Conservation (phyloP, 441 rosid species). For the Arabidopsis hybrid region DNA sequence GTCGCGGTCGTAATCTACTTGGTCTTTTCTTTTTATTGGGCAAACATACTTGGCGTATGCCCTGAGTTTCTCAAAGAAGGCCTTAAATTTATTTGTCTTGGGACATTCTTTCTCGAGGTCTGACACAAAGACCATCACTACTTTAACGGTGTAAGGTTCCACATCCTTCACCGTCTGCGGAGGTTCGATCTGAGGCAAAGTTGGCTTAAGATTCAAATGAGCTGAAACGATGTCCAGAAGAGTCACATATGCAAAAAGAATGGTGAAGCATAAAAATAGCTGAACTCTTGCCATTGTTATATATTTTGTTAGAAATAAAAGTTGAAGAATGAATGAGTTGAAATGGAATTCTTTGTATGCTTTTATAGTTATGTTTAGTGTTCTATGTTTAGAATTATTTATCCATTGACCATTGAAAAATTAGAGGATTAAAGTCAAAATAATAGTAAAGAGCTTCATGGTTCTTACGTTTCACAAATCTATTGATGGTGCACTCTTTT, state of each 20-base stretch:
- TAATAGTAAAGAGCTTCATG: constrained; percentile 26
- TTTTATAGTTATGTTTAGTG: constrained; percentile 34
- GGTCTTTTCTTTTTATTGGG: constrained; percentile 3
- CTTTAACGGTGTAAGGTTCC: constrained; percentile 36
- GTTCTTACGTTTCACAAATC: constrained; percentile 27
- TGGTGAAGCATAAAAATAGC: constrained; percentile 30
- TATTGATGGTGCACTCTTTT: background rate
- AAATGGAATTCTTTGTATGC: background rate
- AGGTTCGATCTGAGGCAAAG: constrained; percentile 21
- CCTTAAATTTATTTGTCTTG: constrained; percentile 31
- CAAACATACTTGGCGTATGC: constrained; percentile 40
- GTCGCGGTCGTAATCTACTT: constrained; percentile 19
- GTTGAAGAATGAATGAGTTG: constrained; percentile 21
- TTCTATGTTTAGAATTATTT: constrained; percentile 38
- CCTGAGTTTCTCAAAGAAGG: constrained; percentile 30
- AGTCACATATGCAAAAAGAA: constrained; percentile 13
- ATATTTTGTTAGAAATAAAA: background rate
- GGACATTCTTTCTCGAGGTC: constrained; percentile 45
- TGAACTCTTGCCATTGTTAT: constrained; percentile 38
- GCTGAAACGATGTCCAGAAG: constrained; percentile 36
- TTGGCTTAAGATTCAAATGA: constrained; percentile 8
- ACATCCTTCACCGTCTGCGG: constrained; percentile 39
- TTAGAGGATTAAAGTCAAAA: constrained; percentile 28
- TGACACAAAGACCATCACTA: constrained; percentile 36
- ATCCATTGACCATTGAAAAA: constrained; percentile 14